Evolutionary conservation across 2,329 filamentous ascomycete genomes (phyloP).

Genomic region (Didymella glomerata): DNA sequence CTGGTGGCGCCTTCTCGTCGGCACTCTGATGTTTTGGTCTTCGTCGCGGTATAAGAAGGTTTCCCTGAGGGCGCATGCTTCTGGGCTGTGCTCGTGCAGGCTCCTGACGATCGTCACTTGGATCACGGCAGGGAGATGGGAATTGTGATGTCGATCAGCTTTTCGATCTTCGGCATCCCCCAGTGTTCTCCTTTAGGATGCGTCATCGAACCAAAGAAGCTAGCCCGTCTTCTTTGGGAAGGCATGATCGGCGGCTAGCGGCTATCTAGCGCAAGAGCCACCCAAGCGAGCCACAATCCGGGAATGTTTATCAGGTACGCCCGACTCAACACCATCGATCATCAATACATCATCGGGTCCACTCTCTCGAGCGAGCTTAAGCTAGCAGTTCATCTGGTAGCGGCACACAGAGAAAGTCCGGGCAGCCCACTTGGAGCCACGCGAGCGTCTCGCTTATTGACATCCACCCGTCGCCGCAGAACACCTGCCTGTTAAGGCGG

Average conservation of each 20-base stretch:
- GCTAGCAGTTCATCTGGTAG: neutral
- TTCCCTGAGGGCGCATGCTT: no score
- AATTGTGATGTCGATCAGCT: conserved; percentile 7
- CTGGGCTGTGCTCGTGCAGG: neutral
- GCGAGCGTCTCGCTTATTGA: neutral
- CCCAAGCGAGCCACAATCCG: neutral
- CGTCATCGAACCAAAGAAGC: conserved; percentile 8
- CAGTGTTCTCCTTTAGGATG: neutral
- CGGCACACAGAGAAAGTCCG: neutral
- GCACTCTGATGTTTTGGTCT: neutral
- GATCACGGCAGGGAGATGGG: conserved; percentile 1
- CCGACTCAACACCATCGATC: neutral
- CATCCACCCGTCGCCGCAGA: no score
- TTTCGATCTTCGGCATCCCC: neutral
- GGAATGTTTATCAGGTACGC: neutral
- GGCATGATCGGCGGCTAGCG: conserved; percentile 7
- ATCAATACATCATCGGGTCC: neutral
- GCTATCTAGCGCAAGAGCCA: neutral
- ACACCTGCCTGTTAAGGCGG: no score
- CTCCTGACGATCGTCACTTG: conserved; percentile 9
- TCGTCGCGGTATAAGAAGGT: neutral
- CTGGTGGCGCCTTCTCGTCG: neutral
- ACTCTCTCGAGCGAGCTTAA: neutral
- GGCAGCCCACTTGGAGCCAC: neutral
- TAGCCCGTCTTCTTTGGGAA: conserved; percentile 4